Base-by-base conservation (phyloP, 192 early-diverging fungal genomes). In the Gaertneriomyces semiglobifer region DNA sequence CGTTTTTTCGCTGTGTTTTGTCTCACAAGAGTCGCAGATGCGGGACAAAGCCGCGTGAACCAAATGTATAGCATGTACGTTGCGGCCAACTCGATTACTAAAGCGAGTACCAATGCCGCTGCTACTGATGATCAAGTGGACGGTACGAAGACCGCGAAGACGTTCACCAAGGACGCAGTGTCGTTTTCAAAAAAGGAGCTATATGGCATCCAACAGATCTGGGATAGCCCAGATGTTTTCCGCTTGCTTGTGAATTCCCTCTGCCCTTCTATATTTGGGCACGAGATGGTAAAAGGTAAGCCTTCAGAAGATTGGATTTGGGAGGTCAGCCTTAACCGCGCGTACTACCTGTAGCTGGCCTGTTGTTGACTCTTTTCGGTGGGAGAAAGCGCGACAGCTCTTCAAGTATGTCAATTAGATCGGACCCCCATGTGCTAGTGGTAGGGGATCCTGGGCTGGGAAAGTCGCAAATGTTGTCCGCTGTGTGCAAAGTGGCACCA, bases 361-460 rank as follows among this genome's bases (percentile, higher is more conserved):
- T 93, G 47, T 74, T 93, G 44, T 79, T 93, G 71, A 80, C 85
- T 6, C 73, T 92, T 47, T 91, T 93, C 71, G 90, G 90, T 1
- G 88, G 81, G 4, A 69, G 85, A 19, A 59, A 72, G 19, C 66
- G 81, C 54, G 65, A 62, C n/a, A 69, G 67, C 10, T 72, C 62
- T 9, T 74, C 78, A 19, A 65, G 76, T 39, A 77, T 88, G 19
- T 65, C 71, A 6, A 87, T 90, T 40, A 80, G 88, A 11, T 72
- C 81, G 47, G 85, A 92, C 71, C 87, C 87, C 25, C 88, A 91
- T 60, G 77, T 92, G 11, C 72, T 92, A 6, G 76, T 91, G 8
- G 89, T 92, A 5, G 92, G 78, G 16, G 91, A 93, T 62, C 90
- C 90, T 0, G 92, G 92, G 41, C 77, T 91, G 52, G 91, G 89